Evolutionary conservation across 129 eudicot genomes (phyloP).

Genomic region (Arctium minus): DNA sequence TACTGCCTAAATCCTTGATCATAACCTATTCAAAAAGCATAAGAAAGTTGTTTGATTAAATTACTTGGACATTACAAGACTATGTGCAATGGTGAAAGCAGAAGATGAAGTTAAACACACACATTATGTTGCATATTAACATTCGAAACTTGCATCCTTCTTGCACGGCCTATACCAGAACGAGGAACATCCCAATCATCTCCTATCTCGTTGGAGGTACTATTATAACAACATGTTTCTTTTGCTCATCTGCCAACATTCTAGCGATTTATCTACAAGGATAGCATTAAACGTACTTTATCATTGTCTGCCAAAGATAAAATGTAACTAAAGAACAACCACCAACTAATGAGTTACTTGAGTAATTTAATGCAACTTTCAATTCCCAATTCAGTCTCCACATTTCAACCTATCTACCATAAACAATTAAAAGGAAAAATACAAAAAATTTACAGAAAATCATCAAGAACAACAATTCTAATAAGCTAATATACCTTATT

Average conservation of each 20-base stretch:
- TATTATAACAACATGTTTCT: slow-evolving; percentile 83
- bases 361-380: neutral
- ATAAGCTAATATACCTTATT: slow-evolving; percentile 54
- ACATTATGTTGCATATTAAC: slow-evolving; percentile 98
- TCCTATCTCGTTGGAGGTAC: slow-evolving; percentile 97
- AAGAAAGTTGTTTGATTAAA: slow-evolving; percentile 4
- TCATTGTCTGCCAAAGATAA: neutral
- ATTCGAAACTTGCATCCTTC: slow-evolving; percentile 99
- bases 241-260: slow-evolving; percentile 88
- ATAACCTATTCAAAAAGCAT: slow-evolving; percentile 55
- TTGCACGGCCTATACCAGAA: slow-evolving; percentile 93
- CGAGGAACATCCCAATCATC: slow-evolving; percentile 99
- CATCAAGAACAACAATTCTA: neutral
- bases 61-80: neutral
- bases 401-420: neutral
- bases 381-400: neutral
- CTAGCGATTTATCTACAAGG: slow-evolving; percentile 84
- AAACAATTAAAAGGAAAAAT: neutral
- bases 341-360: neutral
- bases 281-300: neutral
- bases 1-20: slow-evolving; percentile 96
- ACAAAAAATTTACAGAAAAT: neutral
- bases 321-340: neutral
- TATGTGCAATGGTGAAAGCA: neutral
- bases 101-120: slow-evolving; percentile 18